Evolutionary conservation across 768 basidiomycete species (phyloP).

Genomic region (Phlebiopsis flavidoalba): DNA sequence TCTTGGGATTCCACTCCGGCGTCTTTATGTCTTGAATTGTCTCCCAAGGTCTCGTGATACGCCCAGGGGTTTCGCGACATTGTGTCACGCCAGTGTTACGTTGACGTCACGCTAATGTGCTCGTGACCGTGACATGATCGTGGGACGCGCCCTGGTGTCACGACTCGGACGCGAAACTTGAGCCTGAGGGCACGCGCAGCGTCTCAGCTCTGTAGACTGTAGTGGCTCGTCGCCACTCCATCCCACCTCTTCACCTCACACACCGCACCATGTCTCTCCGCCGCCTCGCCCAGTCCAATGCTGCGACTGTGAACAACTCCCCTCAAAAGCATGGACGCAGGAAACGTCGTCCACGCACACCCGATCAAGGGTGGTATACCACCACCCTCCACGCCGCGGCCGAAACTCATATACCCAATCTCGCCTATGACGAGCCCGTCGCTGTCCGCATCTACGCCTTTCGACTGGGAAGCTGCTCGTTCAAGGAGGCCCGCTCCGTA

Average conservation of each 20-base stretch:
- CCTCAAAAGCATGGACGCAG: constrained; percentile 1
- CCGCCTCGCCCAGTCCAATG: constrained; percentile 22
- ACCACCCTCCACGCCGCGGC: constrained; percentile 36
- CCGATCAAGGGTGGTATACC: constrained; percentile 21
- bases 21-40: too few species aligned
- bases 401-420: constrained; percentile 41
- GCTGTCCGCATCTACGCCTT: constrained; percentile 69
- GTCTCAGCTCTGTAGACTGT: background rate
- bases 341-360: constrained; percentile 20
- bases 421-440: constrained; percentile 66
- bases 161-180: constrained; percentile 1
- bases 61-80: too few species aligned
- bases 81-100: too few species aligned
- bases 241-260: background rate
- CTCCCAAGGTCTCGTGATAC: too few species aligned
- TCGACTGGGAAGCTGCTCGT: constrained; percentile 87
- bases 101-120: too few species aligned
- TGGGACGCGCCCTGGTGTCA: background rate
- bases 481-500: constrained; percentile 68
- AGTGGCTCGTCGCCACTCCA: background rate
- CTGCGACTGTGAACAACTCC: constrained; percentile 6
- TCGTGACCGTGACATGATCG: background rate
- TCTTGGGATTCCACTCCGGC: too few species aligned
- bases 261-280: constrained; percentile 14
- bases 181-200: constrained; percentile 4